These are phyloP conservation scores for Pythium dissotocum DNA, from an alignment of 352 stramenopile species.

Conservation along the genomic window DNA sequence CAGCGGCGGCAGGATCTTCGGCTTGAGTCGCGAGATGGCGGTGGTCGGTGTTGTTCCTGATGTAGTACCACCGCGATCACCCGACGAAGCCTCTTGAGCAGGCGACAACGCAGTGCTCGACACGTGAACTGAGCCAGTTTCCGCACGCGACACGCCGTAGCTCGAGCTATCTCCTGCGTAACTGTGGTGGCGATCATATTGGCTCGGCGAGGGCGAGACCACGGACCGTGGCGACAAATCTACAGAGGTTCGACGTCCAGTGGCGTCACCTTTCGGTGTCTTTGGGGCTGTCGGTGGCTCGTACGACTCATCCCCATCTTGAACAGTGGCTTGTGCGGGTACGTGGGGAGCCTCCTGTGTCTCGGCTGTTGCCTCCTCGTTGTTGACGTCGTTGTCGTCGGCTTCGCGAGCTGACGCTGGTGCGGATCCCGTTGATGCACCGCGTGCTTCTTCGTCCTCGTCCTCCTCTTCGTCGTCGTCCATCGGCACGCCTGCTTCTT, in stretches of 20 bases:
- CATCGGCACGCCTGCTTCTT: neutral
- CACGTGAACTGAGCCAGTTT: neutral
- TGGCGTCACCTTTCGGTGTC: neutral
- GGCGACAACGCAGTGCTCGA: constrained; percentile 9
- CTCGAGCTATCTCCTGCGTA: neutral
- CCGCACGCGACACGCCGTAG: constrained; percentile 15
- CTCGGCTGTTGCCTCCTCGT: no score
- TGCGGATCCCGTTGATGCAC: neutral
- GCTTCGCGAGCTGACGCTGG: neutral
- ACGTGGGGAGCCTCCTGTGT: no score
- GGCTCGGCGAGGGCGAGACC: constrained; percentile 6
- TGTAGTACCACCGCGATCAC: neutral
- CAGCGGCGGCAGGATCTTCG: constrained; percentile 2
- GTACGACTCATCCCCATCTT: neutral
- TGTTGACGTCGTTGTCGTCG: neutral
- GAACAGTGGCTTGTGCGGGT: no score
- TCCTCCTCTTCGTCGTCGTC: neutral
- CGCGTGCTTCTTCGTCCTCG: neutral
- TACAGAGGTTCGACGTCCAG: neutral
- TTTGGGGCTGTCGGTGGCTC: neutral
- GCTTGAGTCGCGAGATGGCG: neutral
- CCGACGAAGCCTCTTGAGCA: neutral
- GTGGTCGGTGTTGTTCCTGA: neutral
- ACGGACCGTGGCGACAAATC: constrained; percentile 12
- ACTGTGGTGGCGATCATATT: constrained; percentile 10